Evolutionary conservation across 768 basidiomycete genomes (phyloP).

Genomic region (Macrolepiota fuliginosa): DNA sequence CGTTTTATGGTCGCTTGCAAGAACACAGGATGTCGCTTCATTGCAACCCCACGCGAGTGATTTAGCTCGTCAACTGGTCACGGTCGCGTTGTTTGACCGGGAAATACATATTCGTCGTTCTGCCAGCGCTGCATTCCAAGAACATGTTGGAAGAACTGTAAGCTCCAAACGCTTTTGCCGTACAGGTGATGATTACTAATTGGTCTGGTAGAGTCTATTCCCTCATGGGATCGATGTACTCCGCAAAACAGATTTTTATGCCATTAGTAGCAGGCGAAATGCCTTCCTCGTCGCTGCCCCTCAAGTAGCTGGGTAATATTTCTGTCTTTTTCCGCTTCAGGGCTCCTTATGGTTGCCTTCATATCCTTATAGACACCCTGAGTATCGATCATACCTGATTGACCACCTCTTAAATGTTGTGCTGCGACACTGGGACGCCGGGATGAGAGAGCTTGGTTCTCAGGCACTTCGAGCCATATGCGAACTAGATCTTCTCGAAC

Average conservation of each 20-base stretch:
- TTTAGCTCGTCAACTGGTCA: conserved; percentile 71
- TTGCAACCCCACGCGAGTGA: conserved; percentile 59
- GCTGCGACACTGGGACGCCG: conserved; percentile 85
- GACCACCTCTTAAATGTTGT: conserved; percentile 74
- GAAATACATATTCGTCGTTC: conserved; percentile 94
- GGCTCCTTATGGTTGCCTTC: conserved; percentile 7
- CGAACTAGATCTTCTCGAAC: conserved; percentile 47
- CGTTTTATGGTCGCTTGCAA: conserved; percentile 91
- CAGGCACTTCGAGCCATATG: conserved; percentile 72
- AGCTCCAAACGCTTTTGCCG: conserved; percentile 23
- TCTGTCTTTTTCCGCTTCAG: neutral
- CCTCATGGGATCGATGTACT: conserved; percentile 94
- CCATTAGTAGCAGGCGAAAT: conserved; percentile 81
- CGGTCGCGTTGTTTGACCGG: conserved; percentile 84
- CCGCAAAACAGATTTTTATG: conserved; percentile 91
- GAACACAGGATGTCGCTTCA: conserved; percentile 60
- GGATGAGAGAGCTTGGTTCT: conserved; percentile 76
- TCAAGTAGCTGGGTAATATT: conserved; percentile 79
- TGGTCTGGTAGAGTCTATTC: conserved; percentile 66
- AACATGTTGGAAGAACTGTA: conserved; percentile 93
- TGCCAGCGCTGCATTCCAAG: conserved; percentile 97
- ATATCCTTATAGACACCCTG: conserved; percentile 54
- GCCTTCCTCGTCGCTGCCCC: conserved; percentile 85
- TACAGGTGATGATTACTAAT: conserved; percentile 8
- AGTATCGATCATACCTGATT: conserved; percentile 69